Conservation (phyloP, 768 basidiomycete species). For the Tephrocybe sp. region DNA sequence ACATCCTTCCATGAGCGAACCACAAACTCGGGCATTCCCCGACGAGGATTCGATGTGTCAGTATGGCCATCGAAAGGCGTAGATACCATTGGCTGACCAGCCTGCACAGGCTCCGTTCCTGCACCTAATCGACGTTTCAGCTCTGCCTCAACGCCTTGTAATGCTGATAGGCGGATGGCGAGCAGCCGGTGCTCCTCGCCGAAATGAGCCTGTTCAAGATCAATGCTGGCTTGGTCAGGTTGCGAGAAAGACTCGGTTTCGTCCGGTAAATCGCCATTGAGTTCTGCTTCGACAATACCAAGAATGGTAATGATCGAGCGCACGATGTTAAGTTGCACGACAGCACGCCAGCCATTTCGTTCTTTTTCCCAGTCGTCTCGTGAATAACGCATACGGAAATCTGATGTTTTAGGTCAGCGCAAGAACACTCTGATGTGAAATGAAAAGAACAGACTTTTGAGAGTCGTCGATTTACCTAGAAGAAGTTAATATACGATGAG, state of each 20-base stretch:
- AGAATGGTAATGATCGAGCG: conserved; percentile 69
- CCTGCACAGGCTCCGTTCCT: conserved; percentile 35
- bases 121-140: conserved; percentile 61
- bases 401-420: conserved; percentile 42
- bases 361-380: conserved; percentile 64
- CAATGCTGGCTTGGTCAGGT: conserved; percentile 11
- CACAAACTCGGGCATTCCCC: conserved; percentile 43
- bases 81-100: conserved; percentile 36
- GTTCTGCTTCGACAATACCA: conserved; percentile 55
- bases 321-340: conserved; percentile 80
- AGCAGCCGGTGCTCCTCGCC: conserved; percentile 53
- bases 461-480: conserved; percentile 69
- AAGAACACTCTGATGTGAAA: not conserved
- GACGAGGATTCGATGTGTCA: conserved; percentile 21
- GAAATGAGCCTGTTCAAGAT: conserved; percentile 33
- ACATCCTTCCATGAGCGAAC: conserved; percentile 56
- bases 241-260: conserved; percentile 29
- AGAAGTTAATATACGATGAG: conserved; percentile 4
- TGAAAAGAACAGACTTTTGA: conserved; percentile 49
- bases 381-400: conserved; percentile 73
- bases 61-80: conserved; percentile 45
- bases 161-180: conserved; percentile 61
- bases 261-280: conserved; percentile 39
- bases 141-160: conserved; percentile 61
- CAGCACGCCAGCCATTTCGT: conserved; percentile 71